Evolutionary conservation across 805 yeast genomes (phyloP), one percentile per base, ranked within the genome.

Genomic region (Brettanomyces custersianus): DNA sequence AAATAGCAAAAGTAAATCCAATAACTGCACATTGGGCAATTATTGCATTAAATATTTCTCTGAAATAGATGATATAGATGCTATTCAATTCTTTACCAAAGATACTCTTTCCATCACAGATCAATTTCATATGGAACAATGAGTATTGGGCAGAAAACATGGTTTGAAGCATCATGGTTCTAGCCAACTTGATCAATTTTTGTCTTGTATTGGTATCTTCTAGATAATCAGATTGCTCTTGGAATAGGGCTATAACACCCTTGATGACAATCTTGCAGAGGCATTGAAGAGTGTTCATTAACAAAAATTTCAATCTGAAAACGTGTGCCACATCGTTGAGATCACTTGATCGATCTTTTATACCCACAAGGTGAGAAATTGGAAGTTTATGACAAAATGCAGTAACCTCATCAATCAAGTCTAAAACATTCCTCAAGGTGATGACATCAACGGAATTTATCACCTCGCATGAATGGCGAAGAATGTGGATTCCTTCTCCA

Each of bases 11-110:
- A 13, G 26, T 13, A 17, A 16, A 32, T 20, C 28, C 13, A 12
- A 32, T 13, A 15, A 32, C n/a, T 6, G 16, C 6, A 12, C 20
- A 7, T 22, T 32, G 29, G 12, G 24, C 21, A 28, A 32, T 22
- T 5, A 10, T 12, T 17, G 20, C 10, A n/a, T 16, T 6, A n/a
- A 32, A 32, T 5, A 21, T 8, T 22, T 24, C 28, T 10, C 35
- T n/a, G 20, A 32, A 32, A 23, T 17, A 32, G 15, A 32, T 19
- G 15, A 32, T 15, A 17, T 32, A 32, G 13, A 12, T 32, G 18
- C 29, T 17, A 21, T 32, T 20, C 12, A 18, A 18, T n/a, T 32
- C 35, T 9, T 21, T 29, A 5, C 33, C 33, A 11, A 31, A 31
- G 11, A 31, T 10, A 12, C 16, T 31, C 11, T 20, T 21, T 10